Evolutionary conservation across 805 yeast species (phyloP).

Genomic region (Cyberlindnera nakhonratchasimensis): DNA sequence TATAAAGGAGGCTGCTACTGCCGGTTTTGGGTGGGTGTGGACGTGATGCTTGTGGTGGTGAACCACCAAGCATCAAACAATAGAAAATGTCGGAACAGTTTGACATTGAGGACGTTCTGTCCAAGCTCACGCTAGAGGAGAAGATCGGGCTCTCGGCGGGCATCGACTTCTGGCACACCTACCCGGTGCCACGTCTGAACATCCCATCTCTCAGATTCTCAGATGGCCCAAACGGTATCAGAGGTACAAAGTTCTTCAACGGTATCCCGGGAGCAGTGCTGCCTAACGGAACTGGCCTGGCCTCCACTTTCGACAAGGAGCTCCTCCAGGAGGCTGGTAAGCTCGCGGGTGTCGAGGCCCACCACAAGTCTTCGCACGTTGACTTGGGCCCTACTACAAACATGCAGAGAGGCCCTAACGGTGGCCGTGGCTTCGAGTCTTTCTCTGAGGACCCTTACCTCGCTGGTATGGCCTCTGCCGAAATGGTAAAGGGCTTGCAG

Average conservation of each 20-base stretch:
- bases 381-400: constrained; percentile 49
- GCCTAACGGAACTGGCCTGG: constrained; percentile 56
- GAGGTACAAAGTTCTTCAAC: constrained; percentile 54
- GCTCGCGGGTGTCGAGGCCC: constrained; percentile 53
- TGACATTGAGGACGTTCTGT: constrained; percentile 19
- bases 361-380: constrained; percentile 48
- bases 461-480: constrained; percentile 43
- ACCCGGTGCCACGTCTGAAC: constrained; percentile 29
- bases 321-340: constrained; percentile 45
- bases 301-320: constrained; percentile 51
- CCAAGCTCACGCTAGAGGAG: constrained; percentile 15
- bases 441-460: constrained; percentile 58
- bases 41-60: too few species aligned
- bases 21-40: too few species aligned
- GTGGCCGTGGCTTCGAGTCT: constrained; percentile 63
- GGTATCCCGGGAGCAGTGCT: constrained; percentile 53
- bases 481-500: constrained; percentile 53
- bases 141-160: constrained; percentile 28
- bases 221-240: constrained; percentile 63
- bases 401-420: constrained; percentile 53
- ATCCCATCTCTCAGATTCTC: constrained; percentile 44
- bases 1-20: too few species aligned
- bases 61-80: too few species aligned
- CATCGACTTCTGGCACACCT: constrained; percentile 47
- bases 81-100: constrained; percentile 11